Evolutionary conservation across 495 filamentous ascomycete genomes (phyloP).

Genomic region (Hyaloscypha variabilis): DNA sequence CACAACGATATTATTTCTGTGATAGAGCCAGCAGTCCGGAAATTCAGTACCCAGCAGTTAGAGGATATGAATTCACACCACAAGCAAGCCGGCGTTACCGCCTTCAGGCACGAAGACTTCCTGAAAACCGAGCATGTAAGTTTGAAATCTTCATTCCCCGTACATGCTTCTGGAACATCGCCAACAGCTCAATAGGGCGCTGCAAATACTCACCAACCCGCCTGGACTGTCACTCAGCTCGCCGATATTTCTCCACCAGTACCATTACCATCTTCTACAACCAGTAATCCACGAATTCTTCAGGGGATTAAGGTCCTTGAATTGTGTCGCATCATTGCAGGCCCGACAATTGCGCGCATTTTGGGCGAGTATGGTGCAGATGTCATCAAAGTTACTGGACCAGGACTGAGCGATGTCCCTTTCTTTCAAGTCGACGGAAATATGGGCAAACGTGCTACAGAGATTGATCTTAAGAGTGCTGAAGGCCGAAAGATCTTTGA

Average conservation of each 20-base stretch:
- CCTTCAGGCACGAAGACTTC: constrained; percentile 66
- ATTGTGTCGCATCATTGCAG: constrained; percentile 65
- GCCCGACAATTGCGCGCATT: constrained; percentile 65
- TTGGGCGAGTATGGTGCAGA: constrained; percentile 67
- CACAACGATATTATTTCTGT: constrained; percentile 66
- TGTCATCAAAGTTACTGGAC: constrained; percentile 63
- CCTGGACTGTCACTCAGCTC: constrained; percentile 56
- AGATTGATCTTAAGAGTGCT: constrained; percentile 58
- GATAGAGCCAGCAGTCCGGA: constrained; percentile 65
- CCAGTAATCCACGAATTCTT: constrained; percentile 36
- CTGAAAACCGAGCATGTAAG: constrained; percentile 61
- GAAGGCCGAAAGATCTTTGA: constrained; percentile 56
- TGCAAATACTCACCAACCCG: constrained; percentile 37
- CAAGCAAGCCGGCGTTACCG: constrained; percentile 67
- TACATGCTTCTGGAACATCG: too few relatives aligned
- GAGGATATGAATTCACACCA: constrained; percentile 63
- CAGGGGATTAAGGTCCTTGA: constrained; percentile 61
- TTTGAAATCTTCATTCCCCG: too few relatives aligned
- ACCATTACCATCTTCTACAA: constrained; percentile 47
- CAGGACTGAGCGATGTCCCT: constrained; percentile 68
- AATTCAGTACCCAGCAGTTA: constrained; percentile 62
- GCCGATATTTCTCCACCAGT: constrained; percentile 49
- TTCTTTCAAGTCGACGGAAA: constrained; percentile 82
- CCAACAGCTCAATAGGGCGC: too few relatives aligned
- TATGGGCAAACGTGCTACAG: constrained; percentile 56